phyloP scores from a whole-genome alignment of 2,329 filamentous ascomycete species.

The Graphiopsis chlorocephala region DNA sequence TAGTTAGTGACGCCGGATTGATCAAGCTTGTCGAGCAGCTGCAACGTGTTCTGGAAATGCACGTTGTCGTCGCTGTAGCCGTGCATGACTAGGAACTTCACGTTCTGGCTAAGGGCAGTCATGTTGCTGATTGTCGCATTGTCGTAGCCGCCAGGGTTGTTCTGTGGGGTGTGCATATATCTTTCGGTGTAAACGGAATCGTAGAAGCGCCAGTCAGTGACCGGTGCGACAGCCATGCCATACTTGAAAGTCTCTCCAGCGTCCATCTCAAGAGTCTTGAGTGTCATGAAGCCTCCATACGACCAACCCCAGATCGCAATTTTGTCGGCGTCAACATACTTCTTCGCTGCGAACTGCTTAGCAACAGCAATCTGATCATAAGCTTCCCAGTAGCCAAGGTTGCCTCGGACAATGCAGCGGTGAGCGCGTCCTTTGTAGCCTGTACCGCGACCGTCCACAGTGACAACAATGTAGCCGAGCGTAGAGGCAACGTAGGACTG shows the following conservation, averaged over 20 bases:
- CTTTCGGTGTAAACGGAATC: slow-evolving; percentile 91
- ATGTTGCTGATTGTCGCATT: slow-evolving; percentile 72
- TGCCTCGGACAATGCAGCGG: slow-evolving; percentile 75
- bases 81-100: slow-evolving; percentile 93
- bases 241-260: slow-evolving; percentile 89
- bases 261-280: slow-evolving; percentile 92
- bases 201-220: slow-evolving; percentile 98
- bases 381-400: slow-evolving; percentile 81
- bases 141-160: slow-evolving; percentile 75
- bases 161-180: slow-evolving; percentile 92
- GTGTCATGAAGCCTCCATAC: slow-evolving; percentile 89
- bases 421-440: slow-evolving; percentile 84
- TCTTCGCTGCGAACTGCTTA: slow-evolving; percentile 74
- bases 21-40: slow-evolving; percentile 82
- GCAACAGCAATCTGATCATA: slow-evolving; percentile 88
- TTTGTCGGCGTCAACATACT: slow-evolving; percentile 76
- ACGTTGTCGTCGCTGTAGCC: slow-evolving; percentile 97
- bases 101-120: slow-evolving; percentile 68
- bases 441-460: slow-evolving; percentile 89
- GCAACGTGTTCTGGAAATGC: slow-evolving; percentile 91
- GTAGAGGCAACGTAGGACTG: slow-evolving; percentile 82
- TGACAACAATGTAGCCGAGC: slow-evolving; percentile 90
- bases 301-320: slow-evolving; percentile 99
- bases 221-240: slow-evolving; percentile 95
- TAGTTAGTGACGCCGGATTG: slow-evolving; percentile 83